A percentile compares a stretch with the other conserved stretches of the same genome.
phyloP scores from a whole-genome alignment of 768 basidiomycete genomes.

The Pisolithus orientalis region DNA sequence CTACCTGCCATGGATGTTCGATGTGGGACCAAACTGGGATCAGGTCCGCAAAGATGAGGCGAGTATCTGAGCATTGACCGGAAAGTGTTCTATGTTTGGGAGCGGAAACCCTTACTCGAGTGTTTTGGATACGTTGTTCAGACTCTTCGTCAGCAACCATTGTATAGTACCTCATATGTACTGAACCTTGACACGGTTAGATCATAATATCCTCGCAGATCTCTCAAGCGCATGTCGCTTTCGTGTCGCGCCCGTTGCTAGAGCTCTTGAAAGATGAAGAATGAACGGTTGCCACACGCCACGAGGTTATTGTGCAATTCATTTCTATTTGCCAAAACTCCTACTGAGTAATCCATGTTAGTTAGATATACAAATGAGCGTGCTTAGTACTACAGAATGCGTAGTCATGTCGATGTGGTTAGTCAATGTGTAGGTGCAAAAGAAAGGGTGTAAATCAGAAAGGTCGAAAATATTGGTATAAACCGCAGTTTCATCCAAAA shows the following conservation, averaged over 20 bases:
- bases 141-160: too few relatives aligned
- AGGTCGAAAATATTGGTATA: slow-evolving; percentile 12
- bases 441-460: slow-evolving; percentile 7
- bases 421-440: neutral
- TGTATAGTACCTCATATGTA: too few relatives aligned
- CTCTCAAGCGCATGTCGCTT: too few relatives aligned
- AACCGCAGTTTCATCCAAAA: neutral
- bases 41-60: neutral
- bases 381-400: slow-evolving; percentile 19
- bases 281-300: too few relatives aligned
- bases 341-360: too few relatives aligned
- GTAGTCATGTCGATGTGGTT: slow-evolving; percentile 7
- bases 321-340: too few relatives aligned
- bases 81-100: neutral
- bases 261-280: too few relatives aligned
- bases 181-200: too few relatives aligned
- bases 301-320: too few relatives aligned
- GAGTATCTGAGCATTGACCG: neutral
- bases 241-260: too few relatives aligned
- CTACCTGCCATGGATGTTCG: neutral
- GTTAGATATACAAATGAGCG: slow-evolving; percentile 13
- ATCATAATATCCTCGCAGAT: too few relatives aligned
- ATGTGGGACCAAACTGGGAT: neutral
- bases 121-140: too few relatives aligned
- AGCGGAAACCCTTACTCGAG: neutral